Evolutionary conservation across 805 yeast genomes (phyloP), one percentile per base, ranked within the genome.

Genomic region (Starmerella gropengiesseri): DNA sequence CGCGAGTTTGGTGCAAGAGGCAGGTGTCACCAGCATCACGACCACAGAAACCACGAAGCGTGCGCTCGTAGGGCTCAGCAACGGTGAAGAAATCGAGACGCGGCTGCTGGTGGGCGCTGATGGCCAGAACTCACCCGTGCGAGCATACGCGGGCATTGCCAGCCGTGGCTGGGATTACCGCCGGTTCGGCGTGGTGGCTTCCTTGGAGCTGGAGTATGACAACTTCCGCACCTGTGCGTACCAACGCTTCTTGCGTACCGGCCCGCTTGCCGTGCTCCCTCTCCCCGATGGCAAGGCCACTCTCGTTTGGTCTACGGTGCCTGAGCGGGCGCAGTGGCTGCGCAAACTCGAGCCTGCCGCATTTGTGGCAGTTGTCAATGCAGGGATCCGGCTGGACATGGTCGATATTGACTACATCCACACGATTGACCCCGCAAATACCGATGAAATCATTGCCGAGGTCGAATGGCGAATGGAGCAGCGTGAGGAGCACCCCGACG

Each of bases 51-150:
- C 14, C 4, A 41, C 35, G 9, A 28, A 30, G 14, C 84, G 95
- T 94, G 96, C 96, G 1, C 57, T 75, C 7, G 77, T 89, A 12
- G 66, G 71, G 20, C 65, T 87, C 12, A 72, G 74, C 12, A 73
- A 72, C 48, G 96, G 95, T 1, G 71, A 73, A 12, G 50, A 56
- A 11, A 67, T 78, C 39, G 73, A 74, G 54, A 72, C 94, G 0
- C 69, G 95, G 42, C 66, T 87, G n/a, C 65, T 87, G 17, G 75
- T 91, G 13, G 98, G 98, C 7, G 94, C 95, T 30, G 98, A 91
- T 60, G 98, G 98, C 1, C 85, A 77, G 60, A 84, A 86, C 60
- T 86, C 96, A 1, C 95, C 96, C 0, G 97, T 82, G 5, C 71
- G 96, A 37, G 69, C 72, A 49, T 87, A 72, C 56, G 80, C 96